Evolutionary conservation across 2,329 filamentous ascomycete species (phyloP), one percentile per base, ranked within the genome.

Genomic region (Elsinoe australis): DNA sequence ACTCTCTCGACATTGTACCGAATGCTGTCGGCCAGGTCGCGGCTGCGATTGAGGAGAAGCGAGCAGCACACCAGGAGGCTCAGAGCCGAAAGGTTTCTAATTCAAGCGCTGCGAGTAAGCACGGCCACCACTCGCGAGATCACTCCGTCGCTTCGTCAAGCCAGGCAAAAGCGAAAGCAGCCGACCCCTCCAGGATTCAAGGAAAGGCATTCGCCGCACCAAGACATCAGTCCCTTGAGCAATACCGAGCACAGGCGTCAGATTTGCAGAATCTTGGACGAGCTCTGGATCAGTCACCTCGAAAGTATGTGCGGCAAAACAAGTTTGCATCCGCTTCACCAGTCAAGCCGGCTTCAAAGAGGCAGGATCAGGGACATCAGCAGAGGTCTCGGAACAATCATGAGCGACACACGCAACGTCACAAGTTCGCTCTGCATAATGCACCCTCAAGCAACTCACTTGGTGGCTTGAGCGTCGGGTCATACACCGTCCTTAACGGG

Each of bases 11-110:
- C 49, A 71, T 77, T 5, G 66, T 75, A 6, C 74, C 74, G 14
- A 77, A 76, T 49, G 71, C 70, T 1, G 70, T 73, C 5, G 73
- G 72, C 4, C 73, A 76, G 59, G 74, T 77, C 2, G 72, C 74
- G 22, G 71, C 72, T 19, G 72, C 73, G 3, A 74, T 76, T 18
- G 72, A 76, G 58, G 71, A 75, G 51, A 75, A 74, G 56, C 60
- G 53, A 31, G 52, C 49, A 21, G 52, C 56, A 35, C 53, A 50
- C 26, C 53, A 52, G 34, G 32, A 44, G 35, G 46, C 39, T 15
- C 54, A 49, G 26, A 51, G 51, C 10, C 36, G 39, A 6, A 45
- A 44, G 22, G 19, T 29, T 2, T 50, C 48, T 15, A 22, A 42
- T 9, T 26, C 18, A 12, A 50, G 21, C 36, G n/a, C 17, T 14